Evolutionary conservation across 208 protist species (phyloP).

Genomic region (Trypanosoma caninum): DNA sequence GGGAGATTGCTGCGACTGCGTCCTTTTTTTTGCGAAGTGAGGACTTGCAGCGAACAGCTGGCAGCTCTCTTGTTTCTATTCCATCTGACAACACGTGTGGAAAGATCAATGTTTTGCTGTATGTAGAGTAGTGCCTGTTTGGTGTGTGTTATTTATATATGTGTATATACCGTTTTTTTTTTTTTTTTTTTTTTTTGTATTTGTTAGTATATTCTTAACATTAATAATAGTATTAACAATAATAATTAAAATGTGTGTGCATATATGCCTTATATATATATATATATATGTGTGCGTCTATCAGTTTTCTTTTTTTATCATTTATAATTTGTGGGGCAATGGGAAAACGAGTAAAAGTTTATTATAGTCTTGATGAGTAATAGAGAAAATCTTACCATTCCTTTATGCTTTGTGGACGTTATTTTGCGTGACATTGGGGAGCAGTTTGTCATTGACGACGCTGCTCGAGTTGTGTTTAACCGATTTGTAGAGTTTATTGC

Average conservation of each 20-base stretch:
- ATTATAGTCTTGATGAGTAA: slow-evolving; percentile 7
- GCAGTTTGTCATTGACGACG: slow-evolving; percentile 35
- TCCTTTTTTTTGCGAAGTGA: slow-evolving; percentile 21
- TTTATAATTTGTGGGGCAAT: not conserved
- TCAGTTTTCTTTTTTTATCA: slow-evolving; percentile 1
- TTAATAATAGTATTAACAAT: no score
- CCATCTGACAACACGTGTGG: slow-evolving; percentile 13
- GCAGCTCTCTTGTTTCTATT: slow-evolving; percentile 20
- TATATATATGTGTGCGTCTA: not conserved
- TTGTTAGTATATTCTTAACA: no score
- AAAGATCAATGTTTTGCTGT: slow-evolving; percentile 24
- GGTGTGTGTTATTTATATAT: not conserved
- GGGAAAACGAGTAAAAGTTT: no score
- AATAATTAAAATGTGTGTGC: not conserved
- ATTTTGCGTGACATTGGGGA: slow-evolving; percentile 38
- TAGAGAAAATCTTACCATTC: slow-evolving; percentile 6
- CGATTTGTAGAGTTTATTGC: slow-evolving; percentile 30
- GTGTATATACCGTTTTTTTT: not conserved
- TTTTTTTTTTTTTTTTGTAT: slow-evolving; percentile 8
- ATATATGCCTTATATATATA: slow-evolving; percentile 1
- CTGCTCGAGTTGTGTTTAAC: slow-evolving; percentile 28
- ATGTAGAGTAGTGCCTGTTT: slow-evolving; percentile 14
- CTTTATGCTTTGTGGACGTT: slow-evolving; percentile 27
- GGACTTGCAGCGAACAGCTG: not conserved
- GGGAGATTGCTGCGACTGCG: slow-evolving; percentile 22